Evolutionary conservation across 208 protist species (phyloP).

Genomic region (Plasmodiophora brassicae): DNA sequence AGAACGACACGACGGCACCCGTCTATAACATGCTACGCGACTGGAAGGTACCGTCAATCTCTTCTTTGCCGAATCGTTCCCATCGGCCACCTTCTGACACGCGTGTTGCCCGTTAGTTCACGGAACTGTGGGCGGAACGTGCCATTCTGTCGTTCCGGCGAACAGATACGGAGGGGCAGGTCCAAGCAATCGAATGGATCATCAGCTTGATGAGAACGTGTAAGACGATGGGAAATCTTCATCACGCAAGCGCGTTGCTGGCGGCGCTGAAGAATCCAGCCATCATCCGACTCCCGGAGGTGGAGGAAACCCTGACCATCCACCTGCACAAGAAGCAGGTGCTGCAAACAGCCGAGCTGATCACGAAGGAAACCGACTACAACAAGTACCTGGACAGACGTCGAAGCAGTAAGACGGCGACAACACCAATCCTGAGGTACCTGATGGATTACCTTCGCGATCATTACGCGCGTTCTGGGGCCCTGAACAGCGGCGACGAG

Average conservation of each 20-base stretch:
- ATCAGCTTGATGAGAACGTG: neutral
- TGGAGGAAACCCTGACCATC: neutral
- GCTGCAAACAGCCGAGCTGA: neutral
- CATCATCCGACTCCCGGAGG: neutral
- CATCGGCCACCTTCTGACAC: neutral
- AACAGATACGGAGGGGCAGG: neutral
- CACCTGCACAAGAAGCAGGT: neutral
- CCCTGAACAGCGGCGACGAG: neutral
- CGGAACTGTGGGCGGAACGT: slow-evolving; percentile 14
- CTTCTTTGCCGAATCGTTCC: neutral
- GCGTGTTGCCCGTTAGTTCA: neutral
- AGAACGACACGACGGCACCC: neutral
- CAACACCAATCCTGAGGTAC: neutral
- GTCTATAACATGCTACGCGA: neutral
- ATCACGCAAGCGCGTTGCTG: neutral
- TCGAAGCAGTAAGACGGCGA: neutral
- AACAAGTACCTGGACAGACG: neutral
- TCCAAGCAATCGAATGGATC: neutral
- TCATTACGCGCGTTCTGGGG: too few relatives aligned
- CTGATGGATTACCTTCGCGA: slow-evolving; percentile 9
- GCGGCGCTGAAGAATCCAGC: neutral
- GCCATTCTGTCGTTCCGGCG: slow-evolving; percentile 14
- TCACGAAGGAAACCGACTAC: neutral
- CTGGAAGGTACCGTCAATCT: too few relatives aligned
- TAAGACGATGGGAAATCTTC: neutral